Conservation (phyloP, 495 filamentous ascomycete species). For the Aspergillus kassunensis region DNA sequence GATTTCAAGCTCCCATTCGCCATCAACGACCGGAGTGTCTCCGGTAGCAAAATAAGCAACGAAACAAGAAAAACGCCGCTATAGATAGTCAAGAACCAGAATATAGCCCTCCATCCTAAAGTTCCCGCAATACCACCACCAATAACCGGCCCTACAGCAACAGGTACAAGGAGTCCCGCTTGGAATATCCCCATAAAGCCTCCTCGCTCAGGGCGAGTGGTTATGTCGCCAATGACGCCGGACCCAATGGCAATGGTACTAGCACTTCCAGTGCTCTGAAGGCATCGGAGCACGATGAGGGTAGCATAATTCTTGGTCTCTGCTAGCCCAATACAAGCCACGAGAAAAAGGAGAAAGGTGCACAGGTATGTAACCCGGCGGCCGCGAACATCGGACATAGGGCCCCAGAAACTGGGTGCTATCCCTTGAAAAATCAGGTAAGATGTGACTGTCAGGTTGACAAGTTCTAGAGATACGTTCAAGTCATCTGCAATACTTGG, state of each 20-base stretch:
- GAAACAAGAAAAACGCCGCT: conserved; percentile 28
- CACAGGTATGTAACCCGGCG: conserved; percentile 58
- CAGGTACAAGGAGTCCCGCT: conserved; percentile 22
- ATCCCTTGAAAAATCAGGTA: conserved; percentile 63
- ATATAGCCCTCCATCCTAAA: conserved; percentile 40
- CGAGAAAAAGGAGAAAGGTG: conserved; percentile 54
- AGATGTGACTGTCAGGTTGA: conserved; percentile 65
- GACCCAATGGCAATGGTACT: conserved; percentile 53
- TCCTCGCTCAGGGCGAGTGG: conserved; percentile 55
- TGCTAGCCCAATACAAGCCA: conserved; percentile 61
- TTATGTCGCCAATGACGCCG: conserved; percentile 60
- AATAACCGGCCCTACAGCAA: conserved; percentile 38
- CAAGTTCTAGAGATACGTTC: conserved; percentile 48
- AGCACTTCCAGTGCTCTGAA: conserved; percentile 58
- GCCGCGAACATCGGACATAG: conserved; percentile 56
- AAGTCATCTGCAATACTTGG: conserved; percentile 52
- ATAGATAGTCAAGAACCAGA: conserved; percentile 43
- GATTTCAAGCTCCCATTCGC: conserved; percentile 54
- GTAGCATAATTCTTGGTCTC: conserved; percentile 57
- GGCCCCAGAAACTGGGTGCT: conserved; percentile 55
- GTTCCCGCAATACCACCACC: conserved; percentile 36
- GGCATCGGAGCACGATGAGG: conserved; percentile 56
- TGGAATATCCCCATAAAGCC: conserved; percentile 50
- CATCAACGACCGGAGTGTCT: conserved; percentile 67
- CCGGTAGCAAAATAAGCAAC: conserved; percentile 55